phyloP scores from a whole-genome alignment of 2,329 filamentous ascomycete species.

The Incumbomyces lentus region DNA sequence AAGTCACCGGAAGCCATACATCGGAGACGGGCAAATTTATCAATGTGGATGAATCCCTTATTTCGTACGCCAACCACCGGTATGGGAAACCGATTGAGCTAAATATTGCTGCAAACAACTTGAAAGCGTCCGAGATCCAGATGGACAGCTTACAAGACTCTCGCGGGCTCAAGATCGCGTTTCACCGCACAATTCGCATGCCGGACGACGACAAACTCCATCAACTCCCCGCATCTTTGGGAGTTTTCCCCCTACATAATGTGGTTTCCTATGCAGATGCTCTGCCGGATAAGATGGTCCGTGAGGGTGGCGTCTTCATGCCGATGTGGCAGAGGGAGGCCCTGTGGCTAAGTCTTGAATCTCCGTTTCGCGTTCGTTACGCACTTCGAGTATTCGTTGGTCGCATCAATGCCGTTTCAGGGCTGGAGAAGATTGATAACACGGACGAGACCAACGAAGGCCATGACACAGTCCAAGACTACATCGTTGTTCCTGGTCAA shows the following conservation, averaged over 20 bases:
- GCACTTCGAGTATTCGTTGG: slow-evolving; percentile 31
- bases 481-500: slow-evolving; percentile 32
- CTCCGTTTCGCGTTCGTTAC: slow-evolving; percentile 22
- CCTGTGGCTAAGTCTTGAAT: slow-evolving; percentile 33
- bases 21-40: background rate
- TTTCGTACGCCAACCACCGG: background rate
- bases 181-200: slow-evolving; percentile 2
- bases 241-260: slow-evolving; percentile 1
- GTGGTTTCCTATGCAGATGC: background rate
- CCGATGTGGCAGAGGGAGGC: slow-evolving; percentile 37
- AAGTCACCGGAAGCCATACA: no score
- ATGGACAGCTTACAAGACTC: no score
- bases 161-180: background rate
- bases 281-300: slow-evolving; percentile 27
- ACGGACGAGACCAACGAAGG: slow-evolving; percentile 12
- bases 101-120: background rate
- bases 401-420: slow-evolving; percentile 34
- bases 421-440: slow-evolving; percentile 24
- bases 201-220: background rate
- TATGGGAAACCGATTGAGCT: background rate
- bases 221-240: background rate
- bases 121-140: no score
- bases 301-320: slow-evolving; percentile 37
- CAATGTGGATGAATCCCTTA: background rate
- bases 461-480: slow-evolving; percentile 32